Evolutionary conservation across 345 rosid genomes (phyloP).

Genomic region (Excoecaria cochinchinensis): DNA sequence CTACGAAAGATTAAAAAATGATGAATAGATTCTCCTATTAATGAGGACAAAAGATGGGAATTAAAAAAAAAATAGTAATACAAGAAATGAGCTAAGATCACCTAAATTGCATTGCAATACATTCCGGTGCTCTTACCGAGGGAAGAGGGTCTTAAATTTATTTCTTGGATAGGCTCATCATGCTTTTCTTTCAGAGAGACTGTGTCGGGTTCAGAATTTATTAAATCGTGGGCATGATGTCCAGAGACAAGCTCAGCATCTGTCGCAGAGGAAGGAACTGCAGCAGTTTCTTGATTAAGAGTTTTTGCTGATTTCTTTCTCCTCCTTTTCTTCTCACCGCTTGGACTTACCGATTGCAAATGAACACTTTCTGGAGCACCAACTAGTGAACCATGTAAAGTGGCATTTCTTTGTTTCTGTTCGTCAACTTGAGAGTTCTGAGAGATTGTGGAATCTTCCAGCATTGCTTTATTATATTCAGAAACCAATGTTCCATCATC

Average conservation of each 20-base stretch:
- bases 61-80: not conserved
- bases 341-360: slow-evolving; percentile 1
- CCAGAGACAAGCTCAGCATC: slow-evolving; percentile 17
- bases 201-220: slow-evolving; percentile 25
- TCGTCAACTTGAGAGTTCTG: slow-evolving; percentile 17
- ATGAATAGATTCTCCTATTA: slow-evolving; percentile 14
- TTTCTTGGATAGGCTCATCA: slow-evolving; percentile 25
- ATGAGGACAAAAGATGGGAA: not conserved
- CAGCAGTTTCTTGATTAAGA: slow-evolving; percentile 24
- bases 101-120: not conserved
- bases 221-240: slow-evolving; percentile 7
- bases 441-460: slow-evolving; percentile 16
- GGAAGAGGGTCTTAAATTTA: slow-evolving; percentile 15
- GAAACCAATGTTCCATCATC: slow-evolving; percentile 5
- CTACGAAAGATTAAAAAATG: slow-evolving; percentile 18
- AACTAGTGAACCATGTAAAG: slow-evolving; percentile 19
- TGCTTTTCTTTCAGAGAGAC: slow-evolving; percentile 27
- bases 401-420: slow-evolving; percentile 15
- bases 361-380: slow-evolving; percentile 13
- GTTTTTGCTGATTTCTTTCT: slow-evolving; percentile 30
- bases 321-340: slow-evolving; percentile 28
- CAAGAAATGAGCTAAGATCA: not conserved
- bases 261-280: slow-evolving; percentile 15
- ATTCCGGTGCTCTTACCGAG: slow-evolving; percentile 25
- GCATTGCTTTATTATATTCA: slow-evolving; percentile 16